Conservation (phyloP, 1,284 basidiomycete genomes). For the Pseudozyma thailandica region DNA sequence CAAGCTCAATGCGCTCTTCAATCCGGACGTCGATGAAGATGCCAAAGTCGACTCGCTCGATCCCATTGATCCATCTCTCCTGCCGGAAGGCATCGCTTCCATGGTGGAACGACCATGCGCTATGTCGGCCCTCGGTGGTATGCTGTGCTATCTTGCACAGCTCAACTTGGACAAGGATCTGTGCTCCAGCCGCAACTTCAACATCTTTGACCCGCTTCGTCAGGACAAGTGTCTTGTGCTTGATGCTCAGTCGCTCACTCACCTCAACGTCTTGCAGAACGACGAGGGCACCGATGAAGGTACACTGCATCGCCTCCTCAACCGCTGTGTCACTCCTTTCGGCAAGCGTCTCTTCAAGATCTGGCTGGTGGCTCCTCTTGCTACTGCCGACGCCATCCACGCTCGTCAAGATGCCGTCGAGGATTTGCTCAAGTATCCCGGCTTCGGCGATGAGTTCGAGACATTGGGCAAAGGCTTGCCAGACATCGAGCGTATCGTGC, state of each 20-base stretch:
- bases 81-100: conserved; percentile 56
- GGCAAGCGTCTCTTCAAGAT: conserved; percentile 67
- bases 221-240: conserved; percentile 58
- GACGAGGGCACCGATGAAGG: conserved; percentile 65
- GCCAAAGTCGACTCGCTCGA: conserved; percentile 41
- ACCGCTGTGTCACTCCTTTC: conserved; percentile 66
- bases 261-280: conserved; percentile 66
- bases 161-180: conserved; percentile 65
- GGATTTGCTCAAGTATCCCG: conserved; percentile 51
- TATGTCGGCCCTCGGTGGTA: conserved; percentile 62
- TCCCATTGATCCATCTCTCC: conserved; percentile 36
- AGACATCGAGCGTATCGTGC: conserved; percentile 65
- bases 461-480: conserved; percentile 58
- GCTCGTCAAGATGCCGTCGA: conserved; percentile 65
- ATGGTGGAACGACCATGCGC: conserved; percentile 54
- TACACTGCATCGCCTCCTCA: conserved; percentile 65
- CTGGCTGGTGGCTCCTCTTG: conserved; percentile 65
- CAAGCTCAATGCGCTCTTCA: conserved; percentile 60
- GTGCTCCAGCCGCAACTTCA: conserved; percentile 65
- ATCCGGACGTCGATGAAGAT: conserved; percentile 36
- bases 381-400: conserved; percentile 51
- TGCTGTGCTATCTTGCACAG: conserved; percentile 64
- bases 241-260: conserved; percentile 66
- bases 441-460: conserved; percentile 58
- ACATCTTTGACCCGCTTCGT: conserved; percentile 59